Evolutionary conservation across 2,329 filamentous ascomycete genomes (phyloP), one percentile per base, ranked within the genome.

Genomic region (Dactylellina leptospora): DNA sequence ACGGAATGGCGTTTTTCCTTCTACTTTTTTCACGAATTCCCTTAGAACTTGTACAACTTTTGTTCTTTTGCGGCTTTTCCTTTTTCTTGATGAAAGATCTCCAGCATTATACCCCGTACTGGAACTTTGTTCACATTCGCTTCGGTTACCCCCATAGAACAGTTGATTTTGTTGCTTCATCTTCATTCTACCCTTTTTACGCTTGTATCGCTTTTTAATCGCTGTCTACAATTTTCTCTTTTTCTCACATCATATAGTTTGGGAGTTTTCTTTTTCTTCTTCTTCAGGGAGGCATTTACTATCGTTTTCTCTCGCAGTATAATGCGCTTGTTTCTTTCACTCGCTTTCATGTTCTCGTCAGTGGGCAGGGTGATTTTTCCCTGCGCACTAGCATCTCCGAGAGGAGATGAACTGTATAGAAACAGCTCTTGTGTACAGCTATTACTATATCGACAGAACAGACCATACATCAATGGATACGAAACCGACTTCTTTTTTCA

Each of bases 311-410:
- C 42, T 42, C 60, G 6, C 30, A 6, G 30, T 33, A 33, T 33
- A 33, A 6, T 44, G 33, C 27, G n/a, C n/a, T 40, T 47, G 53
- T 61, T 70, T 74, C 47, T 45, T 45, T 36, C 1, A 8, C 2
- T 2, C 23, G 5, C 10, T n/a, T 36, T 53, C 48, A 38, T 16
- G 48, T 53, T 53, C 48, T 53, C 48, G 48, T 53, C 48, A 53
- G 48, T 53, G 28, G 8, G 28, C 47, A 47, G 55, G 60, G 38
- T 68, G 72, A 73, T 69, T 62, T 38, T 74, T 74, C 73, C 59
- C 68, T 76, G 77, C 76, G 75, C 60, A 76, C 74, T 78, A 76
- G 75, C 68, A 77, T 76, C 59, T 69, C 25, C 25, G 61, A 30
- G 23, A 13, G 4, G 42, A 51, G 61, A 66, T 66, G 30, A 58